These are phyloP conservation scores for Tulasnella sp. DNA, from an alignment of 768 basidiomycete genomes.

Conservation along the genomic window DNA sequence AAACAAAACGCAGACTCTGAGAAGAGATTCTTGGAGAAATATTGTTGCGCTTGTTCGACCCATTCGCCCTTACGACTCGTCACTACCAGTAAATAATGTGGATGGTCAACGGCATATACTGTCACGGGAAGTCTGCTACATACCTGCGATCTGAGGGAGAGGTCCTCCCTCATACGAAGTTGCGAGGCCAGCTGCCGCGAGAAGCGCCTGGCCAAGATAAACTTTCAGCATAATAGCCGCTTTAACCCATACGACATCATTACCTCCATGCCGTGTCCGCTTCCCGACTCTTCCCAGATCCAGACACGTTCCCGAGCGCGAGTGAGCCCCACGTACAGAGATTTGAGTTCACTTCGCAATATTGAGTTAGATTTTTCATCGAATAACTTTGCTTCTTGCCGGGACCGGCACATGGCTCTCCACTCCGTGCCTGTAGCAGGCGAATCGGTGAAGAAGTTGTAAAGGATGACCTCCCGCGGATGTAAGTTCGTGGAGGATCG, in stretches of 20 bases:
- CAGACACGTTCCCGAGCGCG: slow-evolving; percentile 22
- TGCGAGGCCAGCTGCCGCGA: background rate
- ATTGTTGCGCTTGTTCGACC: background rate
- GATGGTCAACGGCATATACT: background rate
- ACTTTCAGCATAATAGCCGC: background rate
- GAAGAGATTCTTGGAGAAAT: slow-evolving; percentile 15
- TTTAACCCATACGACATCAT: background rate
- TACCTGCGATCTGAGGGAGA: slow-evolving; percentile 12
- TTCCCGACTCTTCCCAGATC: slow-evolving; percentile 22
- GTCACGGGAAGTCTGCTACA: background rate
- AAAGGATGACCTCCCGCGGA: slow-evolving; percentile 55
- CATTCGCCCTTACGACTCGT: background rate
- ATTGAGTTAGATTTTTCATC: background rate
- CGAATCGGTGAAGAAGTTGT: slow-evolving; percentile 72
- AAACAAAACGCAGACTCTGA: slow-evolving; percentile 11
- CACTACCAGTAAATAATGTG: background rate
- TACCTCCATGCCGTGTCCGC: slow-evolving; percentile 18
- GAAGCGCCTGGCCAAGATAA: slow-evolving; percentile 4
- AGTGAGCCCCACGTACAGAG: slow-evolving; percentile 26
- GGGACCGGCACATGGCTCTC: slow-evolving; percentile 40
- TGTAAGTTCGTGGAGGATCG: background rate
- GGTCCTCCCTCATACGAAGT: background rate
- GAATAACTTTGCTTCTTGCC: background rate
- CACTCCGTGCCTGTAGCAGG: slow-evolving; percentile 49
- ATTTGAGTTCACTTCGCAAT: slow-evolving; percentile 26